Base-by-base conservation (phyloP, 225 moss, liverwort and hornwort species). In the Climacium dendroides region DNA sequence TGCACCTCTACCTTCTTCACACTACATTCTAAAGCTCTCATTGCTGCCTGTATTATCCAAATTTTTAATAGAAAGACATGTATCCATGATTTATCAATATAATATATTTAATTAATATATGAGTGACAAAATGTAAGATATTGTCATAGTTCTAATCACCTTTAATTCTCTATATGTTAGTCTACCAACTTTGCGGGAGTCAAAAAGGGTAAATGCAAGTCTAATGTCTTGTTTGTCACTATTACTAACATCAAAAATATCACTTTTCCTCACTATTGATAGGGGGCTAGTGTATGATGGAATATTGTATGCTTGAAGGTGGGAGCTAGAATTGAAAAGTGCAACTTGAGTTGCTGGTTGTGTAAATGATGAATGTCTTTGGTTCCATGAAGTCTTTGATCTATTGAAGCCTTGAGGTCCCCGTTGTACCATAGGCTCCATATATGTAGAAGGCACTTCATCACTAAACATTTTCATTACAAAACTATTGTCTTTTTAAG, bases 171-270 rank as follows among this genome's bases (percentile, higher is more conserved):
- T 88, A 52, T 87, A 91, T 20, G 80, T 88, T 65, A 93, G 90
- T 90, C 91, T 93, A 28, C 94, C 90, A 76, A 90, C 72, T 87
- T 92, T 94, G 62, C 92, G 79, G 9, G 89, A 90, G 63, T 95
- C 94, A 85, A 92, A 95, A 77, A 95, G 90, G 88, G 91, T 90
- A 63, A 96, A 96, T 57, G 94, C 87, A 24, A 95, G 82, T 78
- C 35, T 90, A 47, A 96, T 93, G 87, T 96, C 92, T 59, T 94
- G 87, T 79, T 87, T 94, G 53, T 95, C 94, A 62, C 85, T 89
- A 25, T 92, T 93, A 55, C 79, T 91, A 58, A 95, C 82, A 69
- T 95, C 93, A 35, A 80, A 84, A 48, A 43, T 86, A 32, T 94
- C 89, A 74, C 78, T 85, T 88, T 88, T 94, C 39, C 88, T 62